These are phyloP conservation scores for Orbilia ellipsospora DNA, from an alignment of 2,329 filamentous ascomycete species.

Conservation along the genomic window DNA sequence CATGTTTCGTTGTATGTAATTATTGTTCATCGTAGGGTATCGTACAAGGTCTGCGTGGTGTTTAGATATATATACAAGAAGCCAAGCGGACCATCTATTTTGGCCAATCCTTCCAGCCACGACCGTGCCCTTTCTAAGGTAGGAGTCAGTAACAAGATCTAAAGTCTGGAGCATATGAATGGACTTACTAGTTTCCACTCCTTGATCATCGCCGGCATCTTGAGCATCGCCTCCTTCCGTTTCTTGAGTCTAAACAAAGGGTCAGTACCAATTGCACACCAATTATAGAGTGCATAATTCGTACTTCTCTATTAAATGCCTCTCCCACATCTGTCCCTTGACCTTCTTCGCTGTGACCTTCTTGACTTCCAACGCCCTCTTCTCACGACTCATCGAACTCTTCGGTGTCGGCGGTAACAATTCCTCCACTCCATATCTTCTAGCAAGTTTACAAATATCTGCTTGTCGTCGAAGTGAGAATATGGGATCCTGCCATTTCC, in stretches of 20 bases:
- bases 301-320: constrained; percentile 79
- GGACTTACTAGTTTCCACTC: constrained; percentile 87
- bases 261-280: constrained; percentile 6
- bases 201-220: constrained; percentile 91
- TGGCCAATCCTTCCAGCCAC: constrained; percentile 80
- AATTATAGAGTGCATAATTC: constrained; percentile 57
- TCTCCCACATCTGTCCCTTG: constrained; percentile 96
- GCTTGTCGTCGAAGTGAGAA: constrained; percentile 89
- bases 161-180: background rate
- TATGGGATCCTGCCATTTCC: constrained; percentile 83
- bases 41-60: constrained; percentile 35
- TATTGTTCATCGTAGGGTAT: constrained; percentile 37
- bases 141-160: background rate
- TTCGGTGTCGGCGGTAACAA: constrained; percentile 81
- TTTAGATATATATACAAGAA: constrained; percentile 40
- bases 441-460: constrained; percentile 86
- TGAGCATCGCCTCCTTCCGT: constrained; percentile 89
- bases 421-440: constrained; percentile 80
- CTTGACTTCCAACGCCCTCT: constrained; percentile 79
- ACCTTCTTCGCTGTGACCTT: constrained; percentile 77
- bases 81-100: constrained; percentile 62
- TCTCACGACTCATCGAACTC: constrained; percentile 76
- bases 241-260: constrained; percentile 75
- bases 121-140: constrained; percentile 73
- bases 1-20: too few relatives aligned